Evolutionary conservation across 768 basidiomycete species (phyloP), one percentile per base, ranked within the genome.

Genomic region (Lentinula guzmanii): DNA sequence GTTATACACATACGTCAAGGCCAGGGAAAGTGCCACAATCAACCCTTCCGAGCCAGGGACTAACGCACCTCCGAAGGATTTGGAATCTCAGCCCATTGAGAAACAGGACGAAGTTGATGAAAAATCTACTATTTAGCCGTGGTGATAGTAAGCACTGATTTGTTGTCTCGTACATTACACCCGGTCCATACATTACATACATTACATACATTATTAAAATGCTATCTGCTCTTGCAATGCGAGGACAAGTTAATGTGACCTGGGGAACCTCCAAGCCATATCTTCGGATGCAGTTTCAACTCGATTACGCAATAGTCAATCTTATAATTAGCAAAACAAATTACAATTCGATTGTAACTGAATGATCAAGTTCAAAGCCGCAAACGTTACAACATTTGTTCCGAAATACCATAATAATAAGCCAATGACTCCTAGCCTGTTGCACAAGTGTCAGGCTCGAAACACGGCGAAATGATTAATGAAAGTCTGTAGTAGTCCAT

Each of bases 1-100:
- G 28, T 81, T 81, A 68, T 89, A 90, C 71, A 87, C 86, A 2
- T 87, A 82, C 77, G 71, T 81, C 64, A 86, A 87, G 67, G 78
- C 85, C 63, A 61, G 70, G 48, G 85, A 86, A 65, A 65, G 73
- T 74, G 28, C 73, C 71, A 53, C 58, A 62, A 18, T 18, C 51
- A 18, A 65, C 68, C 28, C 54, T 24, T 57, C 66, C 28, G 28
- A 28, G 5, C 9, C 31, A 51, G 35, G 46, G 39, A 39, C 46
- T 28, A 51, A 37, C 21, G 33, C 31, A 13, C 34, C 45, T 15
- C 24, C n/a, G 28, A 51, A 60, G 48, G 58, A 60, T 39, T 31
- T 60, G 21, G 58, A 60, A 39, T 58, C 56, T 16, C 56, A 58
- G 33, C 4, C 24, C n/a, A 11, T 18, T 21, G 28, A 3, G 5